Base-by-base conservation (phyloP, 192 early-diverging fungal species). In the Dissophora ornata region DNA sequence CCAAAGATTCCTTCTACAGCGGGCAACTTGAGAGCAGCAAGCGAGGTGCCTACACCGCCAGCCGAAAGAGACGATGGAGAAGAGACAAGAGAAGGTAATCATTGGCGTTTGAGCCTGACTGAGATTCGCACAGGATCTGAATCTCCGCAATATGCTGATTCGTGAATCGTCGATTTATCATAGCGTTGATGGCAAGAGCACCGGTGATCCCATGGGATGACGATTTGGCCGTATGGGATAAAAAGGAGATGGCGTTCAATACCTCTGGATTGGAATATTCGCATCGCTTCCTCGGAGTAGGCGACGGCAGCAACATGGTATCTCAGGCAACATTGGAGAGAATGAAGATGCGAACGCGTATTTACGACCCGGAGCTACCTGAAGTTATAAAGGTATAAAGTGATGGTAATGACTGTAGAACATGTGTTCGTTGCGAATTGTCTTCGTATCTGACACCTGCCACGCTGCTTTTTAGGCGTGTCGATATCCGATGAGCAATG, bases 211-310 rank as follows among this genome's bases (percentile, higher is more conserved):
- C 82, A 21, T 92, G 86, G 79, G 91, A 86, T 10, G 81, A 87
- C 0, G 91, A 92, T 62, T 64, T 92, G 50, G 81, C 85, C 15
- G 86, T 90, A 28, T 92, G 91, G 91, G 86, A 87, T 36, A 79
- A 86, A 57, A 74, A 80, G 9, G 68, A 79, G 26, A 82, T 92
- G 12, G 80, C 75, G 40, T 86, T 87, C 62, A 90, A 92, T 45
- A 86, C 78, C 15, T 80, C 81, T 21, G 86, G 86, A 19, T 36
- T 87, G 55, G 90, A 90, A 47, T 82, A 79, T 47, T 73, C 82
- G 0, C 90, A 92, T 62, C 73, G 89, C 24, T 90, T 90, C 55
- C 68, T 89, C 49, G 91, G 91, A 46, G 75, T 79, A 24, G 91
- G 89, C 3, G 86, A 86, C 42, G 91, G 89, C 9, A 77, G 80